Evolutionary conservation across 1,284 basidiomycete genomes (phyloP), one percentile per base, ranked within the genome.

Genomic region (Ustilago trichophora): DNA sequence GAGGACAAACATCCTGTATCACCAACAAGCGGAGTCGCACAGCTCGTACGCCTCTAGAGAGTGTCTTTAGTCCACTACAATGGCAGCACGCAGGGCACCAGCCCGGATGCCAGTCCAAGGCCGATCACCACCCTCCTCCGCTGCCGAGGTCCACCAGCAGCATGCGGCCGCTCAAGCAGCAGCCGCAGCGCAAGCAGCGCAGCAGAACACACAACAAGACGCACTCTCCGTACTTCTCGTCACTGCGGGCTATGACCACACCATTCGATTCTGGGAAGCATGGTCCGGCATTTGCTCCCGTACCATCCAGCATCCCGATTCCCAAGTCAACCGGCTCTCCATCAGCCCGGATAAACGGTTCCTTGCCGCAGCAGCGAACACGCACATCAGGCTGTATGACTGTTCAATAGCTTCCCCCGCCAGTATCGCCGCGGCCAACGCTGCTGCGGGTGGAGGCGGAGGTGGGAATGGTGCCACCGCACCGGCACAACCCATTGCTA

Each of bases 241-340:
- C 49, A 86, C 85, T 0, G 85, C 85, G 0, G 85, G 83, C 25
- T 83, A 99, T 82, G 96, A 98, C 42, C 83, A 98, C 80, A 94
- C 97, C 81, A 98, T 98, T 64, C 88, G 96, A 35, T 98, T 98
- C 82, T 99, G 96, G 96, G 96, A 98, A 83, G 96, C 96, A n/a
- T 98, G 96, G 96, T 94, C 91, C 81, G 95, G 95, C 21, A 94
- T 97, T 55, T 98, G 96, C 83, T 94, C 93, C 41, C 87, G 93
- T 48, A 98, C 94, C 33, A 95, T 98, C 76, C 83, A 85, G 49
- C 85, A 85, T 66, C 84, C 85, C 8, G 78, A 79, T 44, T 74
- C 73, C 7, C 79, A 81, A 59, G 71, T 81, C 12, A 81, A 81
- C 40, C 67, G 77, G 9, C 67, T 81, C n/a, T 73, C 77, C 16